These are phyloP conservation scores for Phytophthora fragariaefolia DNA, from an alignment of 352 stramenopile species.

Conservation along the genomic window DNA sequence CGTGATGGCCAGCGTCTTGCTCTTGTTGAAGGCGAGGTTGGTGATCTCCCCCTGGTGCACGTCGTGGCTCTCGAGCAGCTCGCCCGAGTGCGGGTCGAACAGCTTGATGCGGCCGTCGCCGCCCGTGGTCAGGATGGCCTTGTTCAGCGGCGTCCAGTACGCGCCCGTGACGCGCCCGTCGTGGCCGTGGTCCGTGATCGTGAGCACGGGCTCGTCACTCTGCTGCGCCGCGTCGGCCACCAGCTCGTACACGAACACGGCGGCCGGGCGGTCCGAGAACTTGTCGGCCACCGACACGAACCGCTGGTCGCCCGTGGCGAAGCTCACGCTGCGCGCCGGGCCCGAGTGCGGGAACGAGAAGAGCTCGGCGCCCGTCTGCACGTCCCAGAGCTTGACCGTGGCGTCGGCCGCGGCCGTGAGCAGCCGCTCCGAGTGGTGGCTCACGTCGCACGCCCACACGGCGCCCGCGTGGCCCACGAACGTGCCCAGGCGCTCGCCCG, in stretches of 20 bases:
- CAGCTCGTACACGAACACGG: slow-evolving; percentile 87
- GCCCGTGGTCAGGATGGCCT: slow-evolving; percentile 87
- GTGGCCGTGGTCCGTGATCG: slow-evolving; percentile 83
- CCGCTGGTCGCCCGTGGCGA: slow-evolving; percentile 85
- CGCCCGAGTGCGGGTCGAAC: slow-evolving; percentile 78
- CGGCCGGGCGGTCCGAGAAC: slow-evolving; percentile 80
- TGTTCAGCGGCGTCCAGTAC: slow-evolving; percentile 89
- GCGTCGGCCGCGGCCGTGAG: slow-evolving; percentile 97
- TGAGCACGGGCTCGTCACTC: slow-evolving; percentile 63
- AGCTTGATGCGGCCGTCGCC: slow-evolving; percentile 84
- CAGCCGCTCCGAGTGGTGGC: slow-evolving; percentile 92
- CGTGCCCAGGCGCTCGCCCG: slow-evolving; percentile 95
- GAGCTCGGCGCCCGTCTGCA: slow-evolving; percentile 89
- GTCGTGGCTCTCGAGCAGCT: slow-evolving; percentile 79
- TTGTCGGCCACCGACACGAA: slow-evolving; percentile 88
- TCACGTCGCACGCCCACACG: slow-evolving; percentile 97
- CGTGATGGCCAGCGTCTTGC: slow-evolving; percentile 97
- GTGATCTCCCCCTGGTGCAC: slow-evolving; percentile 98
- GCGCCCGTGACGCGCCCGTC: slow-evolving; percentile 82
- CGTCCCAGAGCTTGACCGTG: slow-evolving; percentile 92
- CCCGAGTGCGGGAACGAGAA: slow-evolving; percentile 87
- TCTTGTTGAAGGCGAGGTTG: slow-evolving; percentile 95
- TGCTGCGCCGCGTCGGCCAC: slow-evolving; percentile 68
- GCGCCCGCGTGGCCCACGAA: slow-evolving; percentile 97
- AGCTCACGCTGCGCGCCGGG: slow-evolving; percentile 86